Base-by-base conservation (phyloP, 2,329 filamentous ascomycete species). In the Aspergillus sp. region DNA sequence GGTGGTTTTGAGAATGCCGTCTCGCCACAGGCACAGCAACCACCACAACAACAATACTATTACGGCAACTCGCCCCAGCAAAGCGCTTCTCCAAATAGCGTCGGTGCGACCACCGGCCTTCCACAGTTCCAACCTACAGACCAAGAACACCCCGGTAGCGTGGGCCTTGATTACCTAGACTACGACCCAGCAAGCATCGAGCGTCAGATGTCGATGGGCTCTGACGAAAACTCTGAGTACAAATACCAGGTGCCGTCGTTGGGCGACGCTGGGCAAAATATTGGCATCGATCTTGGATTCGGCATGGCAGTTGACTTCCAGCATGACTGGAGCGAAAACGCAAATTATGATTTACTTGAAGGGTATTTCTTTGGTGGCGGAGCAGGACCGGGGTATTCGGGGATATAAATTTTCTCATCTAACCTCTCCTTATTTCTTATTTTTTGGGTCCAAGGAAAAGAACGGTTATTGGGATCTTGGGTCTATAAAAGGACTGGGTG, bases 91-190 rank as follows among this genome's bases (percentile, higher is more conserved):
- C 71, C 73, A 2, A 66, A 62, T 35, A 67, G 66, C 46, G 63
- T 66, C 35, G 57, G 51, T 27, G 65, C 63, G n/a, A 57, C 62
- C 56, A 62, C 63, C 56, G 70, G 55, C 65, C 63, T 65, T 14
- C 59, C 69, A 52, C 60, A 62, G 44, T 59, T 65, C n/a, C 61
- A 62, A 39, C 21, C 62, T n/a, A 27, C 64, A 17, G 66, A 69
- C 7, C 55, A 60, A 11, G 68, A 72, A 12, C 59, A 60, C 12
- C 57, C 63, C 15, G 41, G 59, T 12, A 67, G 80, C 54, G 76
- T 79, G 15, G 79, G 82, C 50, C 76, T 85, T 14, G 81, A 84
- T 62, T 85, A 85, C 67, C 70, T 85, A 14, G 79, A 84, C 59
- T 78, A 79, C 46, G 79, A 81, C 58, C 73, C 79, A 4, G 66